Conservation (phyloP, 805 yeast species). For the Kazachstania psychrophila region DNA sequence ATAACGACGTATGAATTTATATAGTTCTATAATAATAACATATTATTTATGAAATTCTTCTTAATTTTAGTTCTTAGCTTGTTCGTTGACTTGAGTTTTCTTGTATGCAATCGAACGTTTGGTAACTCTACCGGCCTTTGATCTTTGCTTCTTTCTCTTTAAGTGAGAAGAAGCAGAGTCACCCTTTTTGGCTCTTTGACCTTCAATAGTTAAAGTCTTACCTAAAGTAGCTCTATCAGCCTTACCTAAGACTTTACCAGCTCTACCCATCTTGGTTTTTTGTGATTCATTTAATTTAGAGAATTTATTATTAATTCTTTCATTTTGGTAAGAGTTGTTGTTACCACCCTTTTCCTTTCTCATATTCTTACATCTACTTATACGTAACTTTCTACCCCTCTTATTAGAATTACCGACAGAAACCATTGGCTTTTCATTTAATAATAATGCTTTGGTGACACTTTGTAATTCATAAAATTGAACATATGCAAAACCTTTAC, state of each 20-base stretch:
- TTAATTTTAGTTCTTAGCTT: neutral
- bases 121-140: slow-evolving; percentile 40
- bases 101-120: slow-evolving; percentile 38
- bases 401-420: slow-evolving; percentile 28
- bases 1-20: too few species aligned
- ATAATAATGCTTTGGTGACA: slow-evolving; percentile 72
- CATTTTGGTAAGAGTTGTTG: slow-evolving; percentile 3
- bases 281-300: slow-evolving; percentile 48
- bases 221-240: slow-evolving; percentile 71
- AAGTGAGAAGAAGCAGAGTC: slow-evolving; percentile 46
- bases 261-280: slow-evolving; percentile 73
- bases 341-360: slow-evolving; percentile 17
- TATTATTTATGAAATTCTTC: neutral
- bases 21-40: too few species aligned
- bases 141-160: slow-evolving; percentile 41
- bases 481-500: slow-evolving; percentile 95
- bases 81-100: slow-evolving; percentile 17
- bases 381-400: slow-evolving; percentile 57
- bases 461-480: slow-evolving; percentile 69
- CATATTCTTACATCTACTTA: slow-evolving; percentile 54
- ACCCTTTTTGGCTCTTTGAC: slow-evolving; percentile 69
- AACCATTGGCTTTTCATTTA: slow-evolving; percentile 55
- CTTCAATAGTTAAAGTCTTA: slow-evolving; percentile 49
- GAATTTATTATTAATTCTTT: slow-evolving; percentile 20
- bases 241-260: slow-evolving; percentile 62